These are phyloP conservation scores for Cystofilobasidium macerans DNA, from an alignment of 768 basidiomycete genomes.

Conservation along the genomic window DNA sequence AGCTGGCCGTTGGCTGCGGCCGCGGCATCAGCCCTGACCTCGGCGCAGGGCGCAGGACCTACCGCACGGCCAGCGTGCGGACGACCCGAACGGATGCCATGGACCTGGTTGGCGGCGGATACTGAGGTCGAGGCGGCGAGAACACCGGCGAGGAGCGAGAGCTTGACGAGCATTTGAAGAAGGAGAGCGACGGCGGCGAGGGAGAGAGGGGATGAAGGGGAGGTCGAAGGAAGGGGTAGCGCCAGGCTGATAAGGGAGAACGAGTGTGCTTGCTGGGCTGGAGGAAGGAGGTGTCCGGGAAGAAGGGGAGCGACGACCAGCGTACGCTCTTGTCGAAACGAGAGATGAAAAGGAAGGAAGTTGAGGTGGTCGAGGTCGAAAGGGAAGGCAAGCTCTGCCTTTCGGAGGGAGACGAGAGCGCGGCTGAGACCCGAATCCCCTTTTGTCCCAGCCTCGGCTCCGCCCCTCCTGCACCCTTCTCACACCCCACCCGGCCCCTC, in stretches of 20 bases:
- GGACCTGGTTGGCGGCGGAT: background rate
- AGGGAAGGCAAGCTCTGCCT: background rate
- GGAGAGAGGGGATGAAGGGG: background rate
- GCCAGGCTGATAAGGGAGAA: background rate
- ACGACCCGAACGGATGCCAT: background rate
- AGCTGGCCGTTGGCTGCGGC: too few species aligned
- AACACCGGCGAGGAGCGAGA: background rate
- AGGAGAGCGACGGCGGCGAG: background rate
- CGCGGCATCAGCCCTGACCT: too few species aligned
- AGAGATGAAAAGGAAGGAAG: background rate
- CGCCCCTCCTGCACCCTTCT: background rate
- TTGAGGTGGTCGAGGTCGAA: background rate
- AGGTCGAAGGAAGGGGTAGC: background rate
- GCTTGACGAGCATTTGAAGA: slow-evolving; percentile 3
- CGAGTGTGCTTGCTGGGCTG: background rate
- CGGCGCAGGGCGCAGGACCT: background rate
- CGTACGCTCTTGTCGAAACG: background rate
- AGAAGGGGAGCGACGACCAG: background rate
- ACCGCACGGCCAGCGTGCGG: background rate
- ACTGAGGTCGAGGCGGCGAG: background rate
- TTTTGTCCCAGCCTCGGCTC: background rate
- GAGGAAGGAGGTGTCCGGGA: background rate
- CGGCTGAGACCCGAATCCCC: background rate
- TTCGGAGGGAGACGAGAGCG: background rate
- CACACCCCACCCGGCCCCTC: background rate